Evolutionary conservation across 202 grass and related monocot species (phyloP).

Genomic region (Musa balbisiana): DNA sequence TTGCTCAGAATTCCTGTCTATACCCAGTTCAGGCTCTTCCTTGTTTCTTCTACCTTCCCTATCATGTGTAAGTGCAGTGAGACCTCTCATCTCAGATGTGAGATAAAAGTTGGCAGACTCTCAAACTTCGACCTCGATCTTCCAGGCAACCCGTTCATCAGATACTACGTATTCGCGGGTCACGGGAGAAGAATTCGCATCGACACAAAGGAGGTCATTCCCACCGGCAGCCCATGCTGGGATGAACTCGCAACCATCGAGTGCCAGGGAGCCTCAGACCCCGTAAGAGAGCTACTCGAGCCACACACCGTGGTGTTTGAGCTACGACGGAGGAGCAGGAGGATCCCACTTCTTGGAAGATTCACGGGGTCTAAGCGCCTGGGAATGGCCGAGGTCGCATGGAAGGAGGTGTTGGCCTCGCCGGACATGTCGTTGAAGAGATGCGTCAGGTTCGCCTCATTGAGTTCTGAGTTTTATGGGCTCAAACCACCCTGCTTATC

Average conservation of each 20-base stretch:
- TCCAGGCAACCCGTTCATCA: slow-evolving; percentile 22
- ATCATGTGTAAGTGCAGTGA: not conserved
- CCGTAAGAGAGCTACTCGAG: not conserved
- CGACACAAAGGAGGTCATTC: slow-evolving; percentile 36
- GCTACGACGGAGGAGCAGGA: slow-evolving; percentile 42
- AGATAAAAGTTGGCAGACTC: slow-evolving; percentile 31
- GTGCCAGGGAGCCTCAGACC: not conserved
- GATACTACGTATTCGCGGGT: slow-evolving; percentile 46
- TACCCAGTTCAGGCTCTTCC: too few species aligned
- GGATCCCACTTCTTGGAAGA: slow-evolving; percentile 4
- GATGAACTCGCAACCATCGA: slow-evolving; percentile 38
- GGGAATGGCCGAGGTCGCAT: slow-evolving; percentile 35
- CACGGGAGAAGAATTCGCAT: slow-evolving; percentile 35
- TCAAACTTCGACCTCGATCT: slow-evolving; percentile 12
- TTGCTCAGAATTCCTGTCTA: too few species aligned
- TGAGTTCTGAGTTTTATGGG: slow-evolving; percentile 13
- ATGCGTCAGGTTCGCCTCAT: slow-evolving; percentile 29
- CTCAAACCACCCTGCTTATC: slow-evolving; percentile 38
- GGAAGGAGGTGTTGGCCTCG: slow-evolving; percentile 24
- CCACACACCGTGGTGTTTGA: slow-evolving; percentile 32
- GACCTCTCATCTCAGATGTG: slow-evolving; percentile 24
- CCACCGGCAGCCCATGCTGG: slow-evolving; percentile 20
- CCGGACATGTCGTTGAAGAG: slow-evolving; percentile 9
- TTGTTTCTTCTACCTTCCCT: not conserved
- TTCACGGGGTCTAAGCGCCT: slow-evolving; percentile 31